phyloP scores from a whole-genome alignment of 495 filamentous ascomycete species.

The Penicillium maclennaniae region DNA sequence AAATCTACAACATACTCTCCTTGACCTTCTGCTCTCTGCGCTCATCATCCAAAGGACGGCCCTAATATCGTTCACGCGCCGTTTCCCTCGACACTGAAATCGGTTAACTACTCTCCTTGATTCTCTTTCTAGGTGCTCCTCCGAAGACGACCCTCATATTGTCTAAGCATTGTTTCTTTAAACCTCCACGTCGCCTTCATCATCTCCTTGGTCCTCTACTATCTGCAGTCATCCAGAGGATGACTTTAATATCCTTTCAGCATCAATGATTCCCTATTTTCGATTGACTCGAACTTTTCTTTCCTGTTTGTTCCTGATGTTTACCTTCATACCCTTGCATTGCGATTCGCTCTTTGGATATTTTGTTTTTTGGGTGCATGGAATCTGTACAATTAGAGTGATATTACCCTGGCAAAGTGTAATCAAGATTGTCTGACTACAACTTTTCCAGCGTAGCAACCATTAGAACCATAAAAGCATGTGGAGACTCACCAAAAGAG shows the following conservation, averaged over 20 bases:
- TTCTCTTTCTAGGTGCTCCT: no score
- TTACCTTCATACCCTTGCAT: slow-evolving; percentile 29
- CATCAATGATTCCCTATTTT: slow-evolving; percentile 6
- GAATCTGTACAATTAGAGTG: slow-evolving; percentile 17
- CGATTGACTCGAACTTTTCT: slow-evolving; percentile 8
- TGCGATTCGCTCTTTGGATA: slow-evolving; percentile 16
- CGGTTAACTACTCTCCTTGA: no score
- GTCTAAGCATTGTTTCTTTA: slow-evolving; percentile 1
- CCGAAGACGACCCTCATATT: no score
- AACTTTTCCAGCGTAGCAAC: background rate
- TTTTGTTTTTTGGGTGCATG: background rate
- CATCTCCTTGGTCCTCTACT: background rate
- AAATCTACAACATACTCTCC: background rate
- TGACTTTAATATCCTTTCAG: background rate
- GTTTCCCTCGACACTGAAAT: background rate
- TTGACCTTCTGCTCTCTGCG: background rate
- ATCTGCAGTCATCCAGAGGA: background rate
- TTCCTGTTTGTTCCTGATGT: background rate
- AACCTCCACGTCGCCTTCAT: background rate
- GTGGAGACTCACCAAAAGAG: background rate
- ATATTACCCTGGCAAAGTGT: slow-evolving; percentile 17
- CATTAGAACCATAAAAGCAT: background rate
- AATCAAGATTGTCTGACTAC: slow-evolving; percentile 23
- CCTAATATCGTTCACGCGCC: slow-evolving; percentile 1
- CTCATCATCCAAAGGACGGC: background rate